Evolutionary conservation across 306 rosid genomes (phyloP), one percentile per base, ranked within the genome.

Genomic region (Castanea mollissima): DNA sequence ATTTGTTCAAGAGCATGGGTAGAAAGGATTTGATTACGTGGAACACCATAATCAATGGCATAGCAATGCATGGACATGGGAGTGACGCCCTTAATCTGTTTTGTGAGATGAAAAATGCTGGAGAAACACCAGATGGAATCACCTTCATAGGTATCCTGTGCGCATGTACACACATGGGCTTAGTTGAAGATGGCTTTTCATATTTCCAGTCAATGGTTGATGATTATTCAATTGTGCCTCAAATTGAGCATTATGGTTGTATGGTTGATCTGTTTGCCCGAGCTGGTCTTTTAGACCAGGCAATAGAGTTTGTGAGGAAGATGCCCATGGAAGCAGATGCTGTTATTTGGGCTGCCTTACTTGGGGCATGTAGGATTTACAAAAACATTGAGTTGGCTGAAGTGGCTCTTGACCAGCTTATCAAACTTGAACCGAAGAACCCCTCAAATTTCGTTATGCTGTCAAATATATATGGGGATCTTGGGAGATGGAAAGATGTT

Each of bases 341-440:
- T 38, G 46, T 38, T 38, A 38, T 38, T 38, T 38, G 46, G 46
- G 46, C 46, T 38, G 46, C 46, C 46, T 38, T 7, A 38, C 46
- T 38, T 7, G 46, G 11, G 46, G 46, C 46, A 38, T 38, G 46
- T 38, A 38, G 46, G 3, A 38, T 38, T 38, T 38, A 38, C 46
- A 7, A 38, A 38, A 38, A 38, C 11, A 38, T 38, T 38, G 46
- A 38, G 46, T 38, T 38, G 46, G 46, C 46, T 38, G 98, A 91
- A 79, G 29, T 86, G 76, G 91, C 92, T 65, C 86, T 91, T 72
- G 82, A 80, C 34, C 76, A 55, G n/a, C 95, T 90, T 65, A 83
- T 86, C 32, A 86, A 89, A 78, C 88, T 93, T 60, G 98, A 91
- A 85, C 98, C 98, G 0, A 81, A 85, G 15, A 91, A 90, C 83